Evolutionary conservation across 2,329 filamentous ascomycete species (phyloP).

Genomic region (Domatiomyces catenatus): DNA sequence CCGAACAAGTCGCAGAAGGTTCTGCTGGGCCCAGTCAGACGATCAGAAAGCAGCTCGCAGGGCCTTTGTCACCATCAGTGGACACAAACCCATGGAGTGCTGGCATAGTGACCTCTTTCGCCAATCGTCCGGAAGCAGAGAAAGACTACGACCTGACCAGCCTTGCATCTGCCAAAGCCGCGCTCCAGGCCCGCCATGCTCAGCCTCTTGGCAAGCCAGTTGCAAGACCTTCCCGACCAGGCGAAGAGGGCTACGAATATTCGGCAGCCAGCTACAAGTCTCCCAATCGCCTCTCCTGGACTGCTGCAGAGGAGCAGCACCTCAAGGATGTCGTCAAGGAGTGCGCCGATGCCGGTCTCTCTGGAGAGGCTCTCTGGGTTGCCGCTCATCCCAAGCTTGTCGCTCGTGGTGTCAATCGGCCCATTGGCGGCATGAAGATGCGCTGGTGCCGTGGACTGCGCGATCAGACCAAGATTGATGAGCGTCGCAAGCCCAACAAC

Average conservation of each 20-base stretch:
- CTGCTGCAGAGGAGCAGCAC: background rate
- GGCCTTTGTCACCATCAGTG: background rate
- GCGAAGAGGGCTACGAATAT: background rate
- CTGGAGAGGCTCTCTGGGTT: slow-evolving; percentile 1
- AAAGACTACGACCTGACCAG: background rate
- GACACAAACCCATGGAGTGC: background rate
- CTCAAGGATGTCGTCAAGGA: slow-evolving; percentile 1
- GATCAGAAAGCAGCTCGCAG: background rate
- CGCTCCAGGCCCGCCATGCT: background rate
- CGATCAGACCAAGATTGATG: slow-evolving; percentile 1
- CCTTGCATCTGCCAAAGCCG: background rate
- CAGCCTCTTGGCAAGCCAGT: background rate
- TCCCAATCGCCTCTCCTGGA: slow-evolving; percentile 1
- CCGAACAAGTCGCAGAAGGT: background rate
- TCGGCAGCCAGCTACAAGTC: background rate
- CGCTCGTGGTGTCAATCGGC: slow-evolving; percentile 1
- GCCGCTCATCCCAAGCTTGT: background rate
- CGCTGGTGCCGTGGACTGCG: slow-evolving; percentile 1
- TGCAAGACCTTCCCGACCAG: background rate
- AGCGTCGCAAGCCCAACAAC: slow-evolving; percentile 1
- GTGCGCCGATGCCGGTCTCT: background rate
- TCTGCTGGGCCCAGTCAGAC: background rate
- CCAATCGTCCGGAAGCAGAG: background rate
- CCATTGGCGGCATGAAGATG: background rate
- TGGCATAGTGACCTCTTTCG: background rate